These are phyloP conservation scores for Rhodotorula sphaerocarpa DNA, from an alignment of 768 basidiomycete genomes.

Conservation along the genomic window DNA sequence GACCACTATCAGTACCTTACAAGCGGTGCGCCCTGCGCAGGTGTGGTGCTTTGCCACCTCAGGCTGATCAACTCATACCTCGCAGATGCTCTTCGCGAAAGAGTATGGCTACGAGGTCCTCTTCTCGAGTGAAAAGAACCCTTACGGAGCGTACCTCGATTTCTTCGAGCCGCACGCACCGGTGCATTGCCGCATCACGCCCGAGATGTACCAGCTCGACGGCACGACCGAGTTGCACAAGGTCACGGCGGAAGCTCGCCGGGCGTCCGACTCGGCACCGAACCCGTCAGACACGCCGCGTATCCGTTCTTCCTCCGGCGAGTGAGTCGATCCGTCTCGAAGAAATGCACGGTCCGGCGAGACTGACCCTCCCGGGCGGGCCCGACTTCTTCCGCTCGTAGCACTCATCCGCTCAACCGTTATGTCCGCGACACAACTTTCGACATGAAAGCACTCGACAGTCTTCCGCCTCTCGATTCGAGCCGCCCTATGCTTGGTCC, in stretches of 20 bases:
- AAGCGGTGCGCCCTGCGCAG: not conserved
- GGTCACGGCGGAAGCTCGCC: not conserved
- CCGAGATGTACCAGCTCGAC: not conserved
- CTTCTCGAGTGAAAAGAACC: not conserved
- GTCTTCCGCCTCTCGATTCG: slow-evolving; percentile 11
- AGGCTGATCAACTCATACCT: not conserved
- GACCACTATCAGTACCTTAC: not conserved
- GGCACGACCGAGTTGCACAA: not conserved
- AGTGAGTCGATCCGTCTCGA: not conserved
- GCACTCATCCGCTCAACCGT: not conserved
- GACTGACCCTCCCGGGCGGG: not conserved
- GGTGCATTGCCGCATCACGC: not conserved
- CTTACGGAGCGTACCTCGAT: slow-evolving; percentile 24
- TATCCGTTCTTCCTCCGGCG: not conserved
- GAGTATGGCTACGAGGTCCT: slow-evolving; percentile 10
- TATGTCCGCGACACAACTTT: not conserved
- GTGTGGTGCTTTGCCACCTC: not conserved
- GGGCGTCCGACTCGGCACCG: too few relatives aligned
- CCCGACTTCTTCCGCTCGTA: not conserved
- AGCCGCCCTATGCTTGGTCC: not conserved
- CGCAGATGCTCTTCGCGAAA: slow-evolving; percentile 9
- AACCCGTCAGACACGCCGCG: too few relatives aligned
- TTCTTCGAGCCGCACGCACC: not conserved
- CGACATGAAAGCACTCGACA: not conserved
- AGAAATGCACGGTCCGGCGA: not conserved